phyloP scores from a whole-genome alignment of 2,329 filamentous ascomycete species.

The Fusarium scirpi region DNA sequence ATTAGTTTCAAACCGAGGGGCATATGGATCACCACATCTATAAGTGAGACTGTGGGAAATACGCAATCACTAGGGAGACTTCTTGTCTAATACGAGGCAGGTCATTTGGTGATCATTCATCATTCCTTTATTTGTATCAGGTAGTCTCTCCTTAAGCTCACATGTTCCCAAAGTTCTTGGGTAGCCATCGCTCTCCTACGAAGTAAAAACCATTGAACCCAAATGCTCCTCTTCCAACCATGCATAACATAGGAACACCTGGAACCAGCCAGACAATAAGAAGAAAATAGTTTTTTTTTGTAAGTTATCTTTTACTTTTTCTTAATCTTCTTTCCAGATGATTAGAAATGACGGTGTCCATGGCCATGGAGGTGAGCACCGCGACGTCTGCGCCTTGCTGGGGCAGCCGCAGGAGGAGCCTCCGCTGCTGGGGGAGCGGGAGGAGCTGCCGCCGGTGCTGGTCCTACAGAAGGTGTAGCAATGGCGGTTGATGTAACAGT shows the following conservation, averaged over 20 bases:
- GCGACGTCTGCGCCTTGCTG: conserved; percentile 45
- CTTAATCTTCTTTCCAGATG: conserved; percentile 25
- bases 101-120: conserved; percentile 44
- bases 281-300: conserved; percentile 24
- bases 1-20: neutral
- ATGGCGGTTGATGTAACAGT: conserved; percentile 51
- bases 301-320: conserved; percentile 12
- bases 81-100: conserved; percentile 32
- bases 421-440: neutral
- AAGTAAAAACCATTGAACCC: conserved; percentile 50
- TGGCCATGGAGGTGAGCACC: conserved; percentile 55
- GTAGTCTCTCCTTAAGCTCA: conserved; percentile 48
- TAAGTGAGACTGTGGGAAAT: conserved; percentile 7
- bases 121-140: conserved; percentile 48
- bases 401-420: neutral
- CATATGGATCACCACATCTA: conserved; percentile 5
- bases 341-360: conserved; percentile 45
- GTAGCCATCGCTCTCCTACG: conserved; percentile 50
- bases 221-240: conserved; percentile 53
- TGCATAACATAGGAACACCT: conserved; percentile 50
- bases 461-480: conserved; percentile 27
- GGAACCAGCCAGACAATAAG: conserved; percentile 53
- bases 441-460: neutral
- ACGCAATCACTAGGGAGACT: conserved; percentile 27
- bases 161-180: conserved; percentile 52